Conservation (phyloP, 768 basidiomycete genomes). For the Pleurotus giganteus region DNA sequence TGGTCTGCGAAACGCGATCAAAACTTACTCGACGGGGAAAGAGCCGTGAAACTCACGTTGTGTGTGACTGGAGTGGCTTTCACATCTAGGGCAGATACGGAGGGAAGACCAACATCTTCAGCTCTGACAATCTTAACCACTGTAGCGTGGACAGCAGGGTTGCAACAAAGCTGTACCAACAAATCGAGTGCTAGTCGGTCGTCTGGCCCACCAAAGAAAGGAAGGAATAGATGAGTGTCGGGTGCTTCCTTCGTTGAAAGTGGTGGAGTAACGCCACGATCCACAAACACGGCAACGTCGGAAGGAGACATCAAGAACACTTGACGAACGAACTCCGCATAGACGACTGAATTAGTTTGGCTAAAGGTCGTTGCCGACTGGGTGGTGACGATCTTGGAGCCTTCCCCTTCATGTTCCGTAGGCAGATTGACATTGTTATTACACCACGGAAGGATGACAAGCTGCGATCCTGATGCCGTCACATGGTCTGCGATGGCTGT, state of each 20-base stretch:
- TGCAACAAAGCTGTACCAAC: slow-evolving; percentile 73
- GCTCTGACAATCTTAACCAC: slow-evolving; percentile 60
- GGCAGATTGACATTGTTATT: slow-evolving; percentile 29
- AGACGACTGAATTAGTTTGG: slow-evolving; percentile 52
- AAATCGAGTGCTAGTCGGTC: slow-evolving; percentile 84
- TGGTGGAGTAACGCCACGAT: slow-evolving; percentile 51
- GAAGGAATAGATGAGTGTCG: slow-evolving; percentile 69
- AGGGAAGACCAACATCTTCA: slow-evolving; percentile 31
- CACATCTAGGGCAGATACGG: slow-evolving; percentile 22
- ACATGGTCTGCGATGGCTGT: slow-evolving; percentile 62
- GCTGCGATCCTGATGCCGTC: slow-evolving; percentile 53
- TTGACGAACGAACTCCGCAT: slow-evolving; percentile 82
- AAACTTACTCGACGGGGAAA: not conserved
- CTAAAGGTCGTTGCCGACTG: slow-evolving; percentile 67
- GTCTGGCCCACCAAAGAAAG: slow-evolving; percentile 95
- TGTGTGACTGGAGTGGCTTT: slow-evolving; percentile 18
- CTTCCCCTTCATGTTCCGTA: slow-evolving; percentile 25
- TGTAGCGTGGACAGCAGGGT: slow-evolving; percentile 64
- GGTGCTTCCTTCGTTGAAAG: slow-evolving; percentile 17
- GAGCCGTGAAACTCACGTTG: slow-evolving; percentile 26
- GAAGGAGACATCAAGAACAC: slow-evolving; percentile 70
- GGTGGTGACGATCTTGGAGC: slow-evolving; percentile 14
- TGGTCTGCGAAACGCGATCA: slow-evolving; percentile 30
- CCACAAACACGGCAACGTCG: slow-evolving; percentile 87
- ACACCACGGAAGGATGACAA: slow-evolving; percentile 90